phyloP scores from a whole-genome alignment of 1,284 basidiomycete species.

The Ceratobasidium sp. region DNA sequence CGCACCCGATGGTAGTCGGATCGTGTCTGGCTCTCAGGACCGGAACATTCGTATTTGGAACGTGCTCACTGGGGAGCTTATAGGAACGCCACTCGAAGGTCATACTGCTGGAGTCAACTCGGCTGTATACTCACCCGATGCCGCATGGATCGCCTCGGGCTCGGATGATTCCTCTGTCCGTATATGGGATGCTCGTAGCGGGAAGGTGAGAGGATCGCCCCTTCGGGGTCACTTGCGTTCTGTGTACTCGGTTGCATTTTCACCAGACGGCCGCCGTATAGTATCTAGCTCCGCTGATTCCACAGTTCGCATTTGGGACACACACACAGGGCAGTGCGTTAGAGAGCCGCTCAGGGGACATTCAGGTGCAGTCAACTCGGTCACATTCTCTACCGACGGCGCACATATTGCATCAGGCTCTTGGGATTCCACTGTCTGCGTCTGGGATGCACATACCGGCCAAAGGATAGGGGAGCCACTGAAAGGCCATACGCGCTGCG shows the following conservation, averaged over 20 bases:
- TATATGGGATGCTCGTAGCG: slow-evolving; percentile 38
- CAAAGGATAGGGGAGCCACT: no score
- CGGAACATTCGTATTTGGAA: slow-evolving; percentile 28
- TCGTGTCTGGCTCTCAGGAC: slow-evolving; percentile 29
- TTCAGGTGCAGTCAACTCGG: not conserved
- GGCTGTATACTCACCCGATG: slow-evolving; percentile 34
- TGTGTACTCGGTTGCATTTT: slow-evolving; percentile 12
- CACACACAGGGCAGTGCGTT: slow-evolving; percentile 2
- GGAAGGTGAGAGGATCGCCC: not conserved
- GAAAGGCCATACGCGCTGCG: no score
- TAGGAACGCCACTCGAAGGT: not conserved
- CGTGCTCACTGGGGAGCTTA: not conserved
- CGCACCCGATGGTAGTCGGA: slow-evolving; percentile 22
- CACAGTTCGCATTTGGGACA: slow-evolving; percentile 45
- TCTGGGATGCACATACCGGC: no score
- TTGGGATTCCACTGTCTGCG: no score
- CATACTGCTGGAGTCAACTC: not conserved
- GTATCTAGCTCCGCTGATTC: slow-evolving; percentile 42
- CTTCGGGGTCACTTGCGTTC: slow-evolving; percentile 32
- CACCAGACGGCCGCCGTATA: slow-evolving; percentile 16
- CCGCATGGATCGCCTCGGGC: slow-evolving; percentile 13
- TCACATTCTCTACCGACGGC: slow-evolving; percentile 31
- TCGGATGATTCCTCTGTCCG: slow-evolving; percentile 41
- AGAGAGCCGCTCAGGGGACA: not conserved
- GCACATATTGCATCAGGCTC: slow-evolving; percentile 1